These are phyloP conservation scores for Yamadazyma pseudoaaseri DNA, from an alignment of 1,139 yeast species.

Conservation along the genomic window DNA sequence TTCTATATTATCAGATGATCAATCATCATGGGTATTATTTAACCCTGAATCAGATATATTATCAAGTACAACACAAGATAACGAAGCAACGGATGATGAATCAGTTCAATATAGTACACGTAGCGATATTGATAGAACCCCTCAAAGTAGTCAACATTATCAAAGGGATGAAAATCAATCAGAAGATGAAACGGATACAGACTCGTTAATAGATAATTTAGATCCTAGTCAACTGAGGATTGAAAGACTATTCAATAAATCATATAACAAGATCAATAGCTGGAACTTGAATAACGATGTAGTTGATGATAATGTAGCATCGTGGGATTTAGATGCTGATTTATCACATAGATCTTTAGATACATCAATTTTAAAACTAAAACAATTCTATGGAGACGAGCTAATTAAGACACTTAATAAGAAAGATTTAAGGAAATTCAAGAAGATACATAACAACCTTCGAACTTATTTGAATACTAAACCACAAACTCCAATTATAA, in stretches of 20 bases:
- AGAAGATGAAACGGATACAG: constrained; percentile 22
- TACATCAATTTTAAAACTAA: constrained; percentile 15
- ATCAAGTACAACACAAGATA: constrained; percentile 34
- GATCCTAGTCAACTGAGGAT: constrained; percentile 16
- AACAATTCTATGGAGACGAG: constrained; percentile 37
- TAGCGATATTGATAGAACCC: constrained; percentile 8
- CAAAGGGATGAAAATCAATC: background rate
- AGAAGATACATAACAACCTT: constrained; percentile 23
- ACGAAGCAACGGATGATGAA: constrained; percentile 6
- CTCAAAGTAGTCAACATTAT: constrained; percentile 3
- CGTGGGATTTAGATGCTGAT: constrained; percentile 46
- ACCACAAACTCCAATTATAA: constrained; percentile 12
- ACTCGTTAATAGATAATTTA: constrained; percentile 17
- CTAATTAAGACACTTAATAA: constrained; percentile 24
- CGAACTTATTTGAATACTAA: constrained; percentile 17
- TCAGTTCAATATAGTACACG: background rate
- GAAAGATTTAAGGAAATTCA: constrained; percentile 28
- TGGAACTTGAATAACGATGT: constrained; percentile 17
- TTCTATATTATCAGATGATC: constrained; percentile 24
- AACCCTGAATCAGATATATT: constrained; percentile 44
- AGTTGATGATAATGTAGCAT: constrained; percentile 43
- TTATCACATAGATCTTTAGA: constrained; percentile 16
- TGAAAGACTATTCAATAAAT: constrained; percentile 13
- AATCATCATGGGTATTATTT: constrained; percentile 45
- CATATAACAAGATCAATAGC: constrained; percentile 14